phyloP scores from a whole-genome alignment of 1,139 yeast species.

The Saccharomyces pastorianus region DNA sequence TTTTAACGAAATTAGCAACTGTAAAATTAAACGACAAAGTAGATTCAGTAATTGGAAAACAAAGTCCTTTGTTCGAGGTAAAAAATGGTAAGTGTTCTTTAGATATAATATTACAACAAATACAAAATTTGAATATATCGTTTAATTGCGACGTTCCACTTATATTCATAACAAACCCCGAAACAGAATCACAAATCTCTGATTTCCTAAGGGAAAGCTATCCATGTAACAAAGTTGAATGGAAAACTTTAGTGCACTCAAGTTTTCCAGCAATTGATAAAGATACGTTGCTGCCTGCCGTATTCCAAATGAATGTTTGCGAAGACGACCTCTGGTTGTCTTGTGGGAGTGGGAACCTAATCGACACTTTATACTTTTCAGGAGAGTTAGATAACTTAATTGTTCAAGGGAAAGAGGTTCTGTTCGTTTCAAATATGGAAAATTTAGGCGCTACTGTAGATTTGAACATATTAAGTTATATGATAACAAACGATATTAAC shows the following conservation, averaged over 20 bases:
- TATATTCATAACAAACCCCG: constrained; percentile 95
- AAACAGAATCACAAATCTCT: constrained; percentile 89
- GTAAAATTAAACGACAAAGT: constrained; percentile 95
- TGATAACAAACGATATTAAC: constrained; percentile 85
- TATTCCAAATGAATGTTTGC: constrained; percentile 56
- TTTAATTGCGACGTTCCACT: constrained; percentile 91
- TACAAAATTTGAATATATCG: constrained; percentile 82
- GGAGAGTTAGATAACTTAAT: constrained; percentile 83
- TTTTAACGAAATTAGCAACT: constrained; percentile 82
- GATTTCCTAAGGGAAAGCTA: constrained; percentile 83
- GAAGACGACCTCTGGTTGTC: constrained; percentile 94
- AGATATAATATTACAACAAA: constrained; percentile 92
- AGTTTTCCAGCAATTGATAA: constrained; percentile 91
- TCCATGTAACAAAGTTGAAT: constrained; percentile 92
- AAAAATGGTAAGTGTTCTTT: constrained; percentile 93
- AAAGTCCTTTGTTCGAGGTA: constrained; percentile 89
- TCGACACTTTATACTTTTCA: constrained; percentile 78
- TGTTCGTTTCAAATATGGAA: constrained; percentile 96
- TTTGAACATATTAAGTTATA: constrained; percentile 71
- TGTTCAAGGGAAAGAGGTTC: constrained; percentile 91
- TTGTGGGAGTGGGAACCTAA: constrained; percentile 98
- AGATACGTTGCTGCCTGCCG: constrained; percentile 81
- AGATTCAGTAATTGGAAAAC: constrained; percentile 87
- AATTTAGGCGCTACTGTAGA: constrained; percentile 98
- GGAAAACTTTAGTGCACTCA: constrained; percentile 92